phyloP scores from a whole-genome alignment of 805 yeast species.

The Candida khao-thaluensis region DNA sequence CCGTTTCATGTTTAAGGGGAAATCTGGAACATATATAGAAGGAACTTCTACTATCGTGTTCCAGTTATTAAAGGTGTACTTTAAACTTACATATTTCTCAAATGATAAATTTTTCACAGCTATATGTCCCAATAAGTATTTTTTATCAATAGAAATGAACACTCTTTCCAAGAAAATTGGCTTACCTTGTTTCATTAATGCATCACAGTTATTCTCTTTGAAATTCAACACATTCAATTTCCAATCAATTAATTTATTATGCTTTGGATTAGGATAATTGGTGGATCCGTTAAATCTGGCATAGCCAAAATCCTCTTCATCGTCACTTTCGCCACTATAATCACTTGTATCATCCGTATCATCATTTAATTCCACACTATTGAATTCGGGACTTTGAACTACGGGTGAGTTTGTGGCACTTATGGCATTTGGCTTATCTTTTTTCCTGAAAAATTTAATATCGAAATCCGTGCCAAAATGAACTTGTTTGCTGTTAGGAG shows the following conservation, averaged over 20 bases:
- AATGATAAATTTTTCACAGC: slow-evolving; percentile 76
- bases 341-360: slow-evolving; percentile 18
- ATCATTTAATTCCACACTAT: slow-evolving; percentile 16
- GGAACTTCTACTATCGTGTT: slow-evolving; percentile 66
- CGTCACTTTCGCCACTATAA: slow-evolving; percentile 14
- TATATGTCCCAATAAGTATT: slow-evolving; percentile 64
- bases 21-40: slow-evolving; percentile 58
- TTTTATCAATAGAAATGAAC: slow-evolving; percentile 57
- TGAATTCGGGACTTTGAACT: slow-evolving; percentile 18
- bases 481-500: slow-evolving; percentile 68
- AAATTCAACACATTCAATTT: slow-evolving; percentile 42
- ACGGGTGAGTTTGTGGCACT: slow-evolving; percentile 65
- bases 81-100: slow-evolving; percentile 63
- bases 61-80: slow-evolving; percentile 83
- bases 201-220: slow-evolving; percentile 43
- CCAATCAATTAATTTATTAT: slow-evolving; percentile 39
- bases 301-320: slow-evolving; percentile 9
- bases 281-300: slow-evolving; percentile 15
- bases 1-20: slow-evolving; percentile 47
- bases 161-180: slow-evolving; percentile 65
- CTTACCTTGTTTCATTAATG: slow-evolving; percentile 33
- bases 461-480: slow-evolving; percentile 73
- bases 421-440: slow-evolving; percentile 76
- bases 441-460: slow-evolving; percentile 56
- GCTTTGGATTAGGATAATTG: slow-evolving; percentile 22